A percentile compares a stretch with the other conserved stretches of the same genome.
Conservation (phyloP, 169 alveolate genomes). For the Cryptosporidium tyzzeri region DNA sequence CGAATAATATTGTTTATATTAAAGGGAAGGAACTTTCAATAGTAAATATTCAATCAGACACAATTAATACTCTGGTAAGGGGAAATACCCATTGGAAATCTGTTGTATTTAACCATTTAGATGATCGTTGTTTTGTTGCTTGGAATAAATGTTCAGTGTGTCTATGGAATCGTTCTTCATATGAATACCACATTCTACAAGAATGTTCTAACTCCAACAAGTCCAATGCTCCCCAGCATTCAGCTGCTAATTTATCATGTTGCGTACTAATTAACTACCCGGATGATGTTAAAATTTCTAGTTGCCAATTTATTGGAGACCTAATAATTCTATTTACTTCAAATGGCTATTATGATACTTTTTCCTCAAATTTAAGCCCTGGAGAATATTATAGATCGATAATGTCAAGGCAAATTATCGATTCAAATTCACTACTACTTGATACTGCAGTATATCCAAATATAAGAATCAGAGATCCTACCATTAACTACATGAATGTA, state of each 20-base stretch:
- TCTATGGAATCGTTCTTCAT: constrained; percentile 49
- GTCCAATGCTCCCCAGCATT: constrained; percentile 2
- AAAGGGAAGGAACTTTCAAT: constrained; percentile 49
- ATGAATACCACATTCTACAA: constrained; percentile 40
- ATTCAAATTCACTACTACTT: constrained; percentile 8
- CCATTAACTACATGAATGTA: background rate
- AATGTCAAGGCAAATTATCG: constrained; percentile 1
- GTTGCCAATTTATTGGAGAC: constrained; percentile 28
- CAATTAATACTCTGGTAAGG: background rate
- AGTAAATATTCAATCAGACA: constrained; percentile 56
- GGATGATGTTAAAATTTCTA: constrained; percentile 1
- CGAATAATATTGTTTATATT: constrained; percentile 45
- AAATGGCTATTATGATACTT: constrained; percentile 32
- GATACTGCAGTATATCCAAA: constrained; percentile 26
- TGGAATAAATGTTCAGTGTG: constrained; percentile 37
- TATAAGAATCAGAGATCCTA: background rate
- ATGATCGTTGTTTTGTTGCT: constrained; percentile 61
- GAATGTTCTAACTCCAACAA: constrained; percentile 1
- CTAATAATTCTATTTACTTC: constrained; percentile 23
- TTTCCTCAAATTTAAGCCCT: constrained; percentile 30
- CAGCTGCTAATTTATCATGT: constrained; percentile 8
- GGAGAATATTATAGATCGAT: constrained; percentile 51
- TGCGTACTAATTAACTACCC: constrained; percentile 23
- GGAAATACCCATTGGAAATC: constrained; percentile 35
- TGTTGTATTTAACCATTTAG: constrained; percentile 41